These are phyloP conservation scores for Pilobolus umbonatus DNA, from an alignment of 192 early-diverging fungal genomes.

Conservation along the genomic window DNA sequence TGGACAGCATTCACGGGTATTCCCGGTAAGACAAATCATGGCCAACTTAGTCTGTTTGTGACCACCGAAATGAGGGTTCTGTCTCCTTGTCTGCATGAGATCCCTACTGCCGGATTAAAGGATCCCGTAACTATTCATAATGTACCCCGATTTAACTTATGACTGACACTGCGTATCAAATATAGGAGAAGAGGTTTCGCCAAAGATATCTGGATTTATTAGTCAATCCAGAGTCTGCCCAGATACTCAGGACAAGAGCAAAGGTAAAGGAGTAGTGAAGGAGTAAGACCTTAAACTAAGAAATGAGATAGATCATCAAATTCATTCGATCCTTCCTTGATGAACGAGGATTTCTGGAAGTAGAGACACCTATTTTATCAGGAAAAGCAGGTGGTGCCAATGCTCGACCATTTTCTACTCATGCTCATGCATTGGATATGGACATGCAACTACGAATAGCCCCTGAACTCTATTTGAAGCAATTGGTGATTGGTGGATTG, in stretches of 20 bases:
- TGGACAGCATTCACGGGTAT: conserved; percentile 46
- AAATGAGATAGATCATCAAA: conserved; percentile 50
- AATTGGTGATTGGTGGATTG: conserved; percentile 81
- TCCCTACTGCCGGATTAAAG: conserved; percentile 59
- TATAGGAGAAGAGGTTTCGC: conserved; percentile 61
- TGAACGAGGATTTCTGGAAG: conserved; percentile 66
- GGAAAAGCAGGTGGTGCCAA: conserved; percentile 74
- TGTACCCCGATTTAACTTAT: no score
- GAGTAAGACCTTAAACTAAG: not conserved
- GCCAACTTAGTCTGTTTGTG: conserved; percentile 66
- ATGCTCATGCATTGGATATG: conserved; percentile 58
- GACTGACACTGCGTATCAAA: no score
- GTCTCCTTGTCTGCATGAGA: conserved; percentile 62
- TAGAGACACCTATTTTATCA: conserved; percentile 80
- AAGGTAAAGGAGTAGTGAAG: conserved; percentile 29
- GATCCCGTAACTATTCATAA: conserved; percentile 41
- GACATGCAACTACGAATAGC: conserved; percentile 76
- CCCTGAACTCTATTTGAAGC: conserved; percentile 84
- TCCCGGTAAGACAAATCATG: conserved; percentile 64
- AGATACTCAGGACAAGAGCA: conserved; percentile 53
- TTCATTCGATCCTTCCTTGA: conserved; percentile 64
- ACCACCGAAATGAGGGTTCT: conserved; percentile 46
- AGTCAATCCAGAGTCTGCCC: conserved; percentile 51
- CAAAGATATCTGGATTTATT: conserved; percentile 71
- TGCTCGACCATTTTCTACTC: conserved; percentile 74